Evolutionary conservation across 1,284 basidiomycete species (phyloP).

Genomic region (Malassezia obtusa): DNA sequence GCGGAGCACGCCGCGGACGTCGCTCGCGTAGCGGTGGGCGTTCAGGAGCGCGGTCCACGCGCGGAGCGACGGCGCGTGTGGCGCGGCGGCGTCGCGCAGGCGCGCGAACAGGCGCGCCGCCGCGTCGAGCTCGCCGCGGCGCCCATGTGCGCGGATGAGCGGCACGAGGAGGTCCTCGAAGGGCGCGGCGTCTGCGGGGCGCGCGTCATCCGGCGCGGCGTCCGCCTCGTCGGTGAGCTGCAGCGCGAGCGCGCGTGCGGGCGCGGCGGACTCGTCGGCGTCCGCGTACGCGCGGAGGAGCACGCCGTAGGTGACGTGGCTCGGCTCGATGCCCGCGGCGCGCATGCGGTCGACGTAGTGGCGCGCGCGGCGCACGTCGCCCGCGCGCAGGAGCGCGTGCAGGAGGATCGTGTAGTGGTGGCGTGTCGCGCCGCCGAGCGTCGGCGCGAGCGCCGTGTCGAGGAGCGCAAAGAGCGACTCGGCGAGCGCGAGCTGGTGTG

Average conservation of each 20-base stretch:
- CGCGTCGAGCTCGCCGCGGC: slow-evolving; percentile 52
- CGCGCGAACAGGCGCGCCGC: slow-evolving; percentile 58
- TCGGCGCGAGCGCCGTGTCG: slow-evolving; percentile 19
- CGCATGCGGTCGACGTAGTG: slow-evolving; percentile 67
- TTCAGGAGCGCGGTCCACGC: slow-evolving; percentile 64
- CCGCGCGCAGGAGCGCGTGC: slow-evolving; percentile 61
- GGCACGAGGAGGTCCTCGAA: slow-evolving; percentile 55
- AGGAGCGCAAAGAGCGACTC: slow-evolving; percentile 55
- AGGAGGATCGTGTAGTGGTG: slow-evolving; percentile 77
- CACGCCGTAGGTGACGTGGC: slow-evolving; percentile 61
- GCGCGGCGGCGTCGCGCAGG: slow-evolving; percentile 54
- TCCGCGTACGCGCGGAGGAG: slow-evolving; percentile 51
- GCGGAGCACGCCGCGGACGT: slow-evolving; percentile 56
- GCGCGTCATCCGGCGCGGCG: not conserved
- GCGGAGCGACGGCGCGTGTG: slow-evolving; percentile 54
- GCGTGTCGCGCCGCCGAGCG: slow-evolving; percentile 43
- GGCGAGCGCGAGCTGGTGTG: slow-evolving; percentile 61
- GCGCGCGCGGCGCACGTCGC: slow-evolving; percentile 58
- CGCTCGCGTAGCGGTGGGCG: slow-evolving; percentile 59
- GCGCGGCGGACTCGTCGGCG: slow-evolving; percentile 25
- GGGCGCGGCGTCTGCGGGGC: not conserved
- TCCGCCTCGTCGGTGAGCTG: slow-evolving; percentile 15
- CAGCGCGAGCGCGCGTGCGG: slow-evolving; percentile 26
- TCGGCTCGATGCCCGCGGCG: slow-evolving; percentile 60
- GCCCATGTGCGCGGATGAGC: slow-evolving; percentile 58